Conservation (phyloP, 2,329 filamentous ascomycete species). For the Blastomyces silverae region DNA sequence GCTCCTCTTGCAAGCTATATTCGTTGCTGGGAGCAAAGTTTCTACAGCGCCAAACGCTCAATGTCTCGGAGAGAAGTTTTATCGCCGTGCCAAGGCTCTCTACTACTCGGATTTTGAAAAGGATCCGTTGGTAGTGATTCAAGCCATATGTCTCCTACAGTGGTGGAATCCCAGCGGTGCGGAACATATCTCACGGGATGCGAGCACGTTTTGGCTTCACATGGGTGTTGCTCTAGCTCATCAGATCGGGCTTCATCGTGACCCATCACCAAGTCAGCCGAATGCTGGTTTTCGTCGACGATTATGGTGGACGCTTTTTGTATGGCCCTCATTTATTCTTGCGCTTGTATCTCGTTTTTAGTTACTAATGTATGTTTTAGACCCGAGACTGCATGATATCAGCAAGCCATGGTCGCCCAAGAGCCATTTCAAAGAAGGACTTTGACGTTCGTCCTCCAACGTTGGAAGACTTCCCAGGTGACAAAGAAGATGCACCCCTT, state of each 20-base stretch:
- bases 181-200: slow-evolving; percentile 31
- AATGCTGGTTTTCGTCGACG: slow-evolving; percentile 18
- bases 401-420: slow-evolving; percentile 20
- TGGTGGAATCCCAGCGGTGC: slow-evolving; percentile 29
- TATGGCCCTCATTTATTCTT: background rate
- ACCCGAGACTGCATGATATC: slow-evolving; percentile 22
- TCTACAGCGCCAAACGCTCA: slow-evolving; percentile 18
- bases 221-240: slow-evolving; percentile 33
- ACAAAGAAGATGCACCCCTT: slow-evolving; percentile 19
- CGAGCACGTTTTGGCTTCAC: slow-evolving; percentile 34
- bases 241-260: slow-evolving; percentile 33
- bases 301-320: slow-evolving; percentile 13
- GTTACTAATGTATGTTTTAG: slow-evolving; percentile 14
- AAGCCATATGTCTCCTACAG: slow-evolving; percentile 20
- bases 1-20: slow-evolving; percentile 18
- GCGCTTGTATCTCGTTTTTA: background rate
- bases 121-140: slow-evolving; percentile 19
- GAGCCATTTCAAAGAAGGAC: slow-evolving; percentile 20
- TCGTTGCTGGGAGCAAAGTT: slow-evolving; percentile 22
- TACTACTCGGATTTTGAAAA: slow-evolving; percentile 20
- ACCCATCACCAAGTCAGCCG: slow-evolving; percentile 27
- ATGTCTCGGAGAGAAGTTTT: slow-evolving; percentile 18
- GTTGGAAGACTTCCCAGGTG: slow-evolving; percentile 17
- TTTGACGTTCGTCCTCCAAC: slow-evolving; percentile 20
- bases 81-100: slow-evolving; percentile 20